A percentile compares a stretch with the other conserved stretches of the same genome.
These are phyloP conservation scores for Tilletia indica DNA, from an alignment of 1,284 basidiomycete genomes.

Conservation along the genomic window DNA sequence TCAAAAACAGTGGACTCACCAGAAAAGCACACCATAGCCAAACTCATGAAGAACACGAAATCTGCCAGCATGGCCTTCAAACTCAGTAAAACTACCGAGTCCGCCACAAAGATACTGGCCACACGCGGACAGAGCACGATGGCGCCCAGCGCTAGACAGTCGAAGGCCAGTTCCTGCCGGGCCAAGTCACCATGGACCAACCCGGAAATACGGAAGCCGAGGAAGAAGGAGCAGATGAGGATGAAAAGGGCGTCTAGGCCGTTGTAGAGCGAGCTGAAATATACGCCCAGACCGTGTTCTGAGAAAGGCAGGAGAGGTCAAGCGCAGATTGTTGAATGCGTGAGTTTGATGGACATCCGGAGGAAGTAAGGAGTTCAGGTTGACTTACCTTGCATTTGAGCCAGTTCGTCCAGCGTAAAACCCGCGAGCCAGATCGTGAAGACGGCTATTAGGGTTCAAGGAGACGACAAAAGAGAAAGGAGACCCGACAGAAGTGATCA, in stretches of 20 bases:
- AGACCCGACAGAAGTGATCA: too few species aligned
- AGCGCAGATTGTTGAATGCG: too few species aligned
- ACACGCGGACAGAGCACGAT: slow-evolving; percentile 55
- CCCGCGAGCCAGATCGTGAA: slow-evolving; percentile 58
- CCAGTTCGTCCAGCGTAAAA: slow-evolving; percentile 85
- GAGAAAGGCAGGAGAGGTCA: not conserved
- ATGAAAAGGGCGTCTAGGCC: slow-evolving; percentile 45
- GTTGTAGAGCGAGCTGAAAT: slow-evolving; percentile 52
- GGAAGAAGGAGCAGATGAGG: slow-evolving; percentile 52
- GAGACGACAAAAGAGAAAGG: not conserved
- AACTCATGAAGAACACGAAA: slow-evolving; percentile 68
- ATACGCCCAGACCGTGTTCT: slow-evolving; percentile 83
- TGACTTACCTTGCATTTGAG: slow-evolving; percentile 69
- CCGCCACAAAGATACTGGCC: slow-evolving; percentile 55
- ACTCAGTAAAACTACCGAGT: slow-evolving; percentile 57
- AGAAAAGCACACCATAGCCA: slow-evolving; percentile 68
- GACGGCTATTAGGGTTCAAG: slow-evolving; percentile 24
- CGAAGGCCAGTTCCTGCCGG: slow-evolving; percentile 50
- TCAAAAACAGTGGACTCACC: not conserved
- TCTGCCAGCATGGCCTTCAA: slow-evolving; percentile 69
- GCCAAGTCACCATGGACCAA: slow-evolving; percentile 39
- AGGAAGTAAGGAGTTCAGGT: too few species aligned
- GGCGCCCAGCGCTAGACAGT: slow-evolving; percentile 53
- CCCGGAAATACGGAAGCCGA: slow-evolving; percentile 51
- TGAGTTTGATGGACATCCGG: not conserved